A percentile compares a stretch with the other conserved stretches of the same genome.
phyloP scores from a whole-genome alignment of 192 early-diverging fungal genomes.

The Spizellomyces sp. region DNA sequence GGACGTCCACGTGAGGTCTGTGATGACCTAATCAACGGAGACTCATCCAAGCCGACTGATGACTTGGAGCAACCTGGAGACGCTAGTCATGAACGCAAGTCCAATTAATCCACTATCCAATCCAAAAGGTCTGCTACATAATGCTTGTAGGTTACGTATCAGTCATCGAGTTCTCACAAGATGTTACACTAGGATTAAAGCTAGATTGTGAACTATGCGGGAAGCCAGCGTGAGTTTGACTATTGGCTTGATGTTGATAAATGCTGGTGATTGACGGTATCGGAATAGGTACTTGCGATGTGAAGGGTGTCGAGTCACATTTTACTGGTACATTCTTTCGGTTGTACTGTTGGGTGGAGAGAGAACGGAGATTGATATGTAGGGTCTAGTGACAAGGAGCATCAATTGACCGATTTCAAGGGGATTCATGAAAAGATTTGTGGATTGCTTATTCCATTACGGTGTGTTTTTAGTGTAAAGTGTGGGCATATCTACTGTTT shows the following conservation, averaged over 20 bases:
- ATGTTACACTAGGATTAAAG: slow-evolving; percentile 43
- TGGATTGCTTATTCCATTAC: slow-evolving; percentile 44
- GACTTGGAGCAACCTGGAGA: no score
- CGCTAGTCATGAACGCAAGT: slow-evolving; percentile 15
- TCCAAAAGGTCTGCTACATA: slow-evolving; percentile 51
- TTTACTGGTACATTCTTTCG: slow-evolving; percentile 46
- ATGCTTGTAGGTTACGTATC: background rate
- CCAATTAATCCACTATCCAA: slow-evolving; percentile 62
- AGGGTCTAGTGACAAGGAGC: slow-evolving; percentile 51
- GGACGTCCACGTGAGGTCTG: no score
- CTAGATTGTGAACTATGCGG: slow-evolving; percentile 58
- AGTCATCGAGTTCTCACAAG: background rate
- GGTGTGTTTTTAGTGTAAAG: slow-evolving; percentile 39
- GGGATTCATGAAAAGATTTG: slow-evolving; percentile 63
- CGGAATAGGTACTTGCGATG: slow-evolving; percentile 51
- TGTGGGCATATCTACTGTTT: slow-evolving; percentile 49
- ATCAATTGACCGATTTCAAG: slow-evolving; percentile 48
- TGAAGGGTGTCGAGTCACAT: slow-evolving; percentile 59
- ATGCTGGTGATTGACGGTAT: background rate
- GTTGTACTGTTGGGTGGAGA: background rate
- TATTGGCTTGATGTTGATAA: no score
- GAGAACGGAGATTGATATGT: no score
- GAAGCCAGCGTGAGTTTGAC: slow-evolving; percentile 46
- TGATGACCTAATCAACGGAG: no score
- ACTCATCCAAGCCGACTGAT: no score